Conservation (phyloP, 768 basidiomycete genomes). For the Kondoa subrosea region DNA sequence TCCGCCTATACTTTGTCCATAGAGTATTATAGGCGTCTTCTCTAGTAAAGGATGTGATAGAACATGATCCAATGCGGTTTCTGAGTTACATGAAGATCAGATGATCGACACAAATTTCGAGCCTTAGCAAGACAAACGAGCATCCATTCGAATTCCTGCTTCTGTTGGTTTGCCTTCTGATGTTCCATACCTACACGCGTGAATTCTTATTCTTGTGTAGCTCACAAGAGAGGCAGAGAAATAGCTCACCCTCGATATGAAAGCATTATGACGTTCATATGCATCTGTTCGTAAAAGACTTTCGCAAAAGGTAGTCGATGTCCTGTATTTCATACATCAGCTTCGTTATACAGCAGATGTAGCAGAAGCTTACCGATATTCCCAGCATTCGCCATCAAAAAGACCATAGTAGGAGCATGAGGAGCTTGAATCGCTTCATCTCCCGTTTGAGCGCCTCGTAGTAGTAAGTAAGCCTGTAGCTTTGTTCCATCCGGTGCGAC, state of each 20-base stretch:
- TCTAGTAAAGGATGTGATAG: constrained; percentile 47
- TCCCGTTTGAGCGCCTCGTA: constrained; percentile 38
- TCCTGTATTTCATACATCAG: constrained; percentile 35
- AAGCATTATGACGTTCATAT: constrained; percentile 86
- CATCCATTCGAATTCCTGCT: constrained; percentile 49
- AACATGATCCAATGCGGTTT: constrained; percentile 52
- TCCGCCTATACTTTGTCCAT: constrained; percentile 78
- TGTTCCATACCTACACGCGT: constrained; percentile 64
- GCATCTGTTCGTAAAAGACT: constrained; percentile 61
- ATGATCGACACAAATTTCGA: not conserved
- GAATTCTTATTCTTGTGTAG: constrained; percentile 7
- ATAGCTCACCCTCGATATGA: constrained; percentile 68
- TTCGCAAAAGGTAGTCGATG: constrained; percentile 77
- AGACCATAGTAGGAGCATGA: constrained; percentile 61
- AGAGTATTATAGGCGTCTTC: constrained; percentile 53
- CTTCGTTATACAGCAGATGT: not conserved
- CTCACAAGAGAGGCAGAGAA: constrained; percentile 7
- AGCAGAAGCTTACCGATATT: constrained; percentile 29
- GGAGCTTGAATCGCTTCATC: constrained; percentile 13
- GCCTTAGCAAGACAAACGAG: constrained; percentile 45
- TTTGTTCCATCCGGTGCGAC: constrained; percentile 54
- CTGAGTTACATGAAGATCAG: not conserved
- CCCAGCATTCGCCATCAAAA: constrained; percentile 64
- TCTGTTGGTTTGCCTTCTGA: constrained; percentile 59
- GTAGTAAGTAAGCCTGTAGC: constrained; percentile 59